phyloP scores from a whole-genome alignment of 1,284 basidiomycete species.

The Moniliophthora roreri region DNA sequence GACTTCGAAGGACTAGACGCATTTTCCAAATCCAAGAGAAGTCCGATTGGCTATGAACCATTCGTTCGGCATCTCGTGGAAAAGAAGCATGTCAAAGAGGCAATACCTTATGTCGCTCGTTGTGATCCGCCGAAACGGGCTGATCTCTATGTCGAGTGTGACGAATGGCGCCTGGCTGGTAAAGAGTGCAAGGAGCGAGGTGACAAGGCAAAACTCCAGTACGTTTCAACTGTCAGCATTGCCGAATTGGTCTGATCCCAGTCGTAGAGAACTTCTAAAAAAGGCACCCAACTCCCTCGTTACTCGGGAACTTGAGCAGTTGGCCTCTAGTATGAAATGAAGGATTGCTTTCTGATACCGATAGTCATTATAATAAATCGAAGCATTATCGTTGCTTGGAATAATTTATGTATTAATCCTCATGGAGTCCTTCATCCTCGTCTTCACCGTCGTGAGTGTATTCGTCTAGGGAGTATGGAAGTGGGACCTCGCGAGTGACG shows the following conservation, averaged over 20 bases:
- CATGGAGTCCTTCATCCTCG: conserved; percentile 17
- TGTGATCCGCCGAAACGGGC: conserved; percentile 84
- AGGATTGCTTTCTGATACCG: background rate
- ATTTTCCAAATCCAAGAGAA: conserved; percentile 84
- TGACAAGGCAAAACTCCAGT: conserved; percentile 83
- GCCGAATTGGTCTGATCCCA: conserved; percentile 1
- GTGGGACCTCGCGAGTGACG: conserved; percentile 74
- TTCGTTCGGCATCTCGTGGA: conserved; percentile 83
- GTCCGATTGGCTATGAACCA: conserved; percentile 94
- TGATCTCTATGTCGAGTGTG: conserved; percentile 85
- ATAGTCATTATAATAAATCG: background rate
- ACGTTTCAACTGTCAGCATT: conserved; percentile 26
- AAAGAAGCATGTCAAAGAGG: conserved; percentile 73
- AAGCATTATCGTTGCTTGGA: conserved; percentile 3
- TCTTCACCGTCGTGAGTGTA: conserved; percentile 36
- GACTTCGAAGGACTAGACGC: conserved; percentile 86
- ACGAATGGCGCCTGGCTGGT: conserved; percentile 86
- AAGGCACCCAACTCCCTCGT: conserved; percentile 79
- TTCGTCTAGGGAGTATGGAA: conserved; percentile 68
- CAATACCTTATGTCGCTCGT: conserved; percentile 70
- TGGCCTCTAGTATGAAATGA: conserved; percentile 66
- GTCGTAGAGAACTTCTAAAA: conserved; percentile 61
- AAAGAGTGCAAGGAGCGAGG: conserved; percentile 85
- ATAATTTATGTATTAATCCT: conserved; percentile 12
- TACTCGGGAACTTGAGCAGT: conserved; percentile 74